These are phyloP conservation scores for Podospora pseudocomata DNA, from an alignment of 495 filamentous ascomycete species.

Conservation along the genomic window DNA sequence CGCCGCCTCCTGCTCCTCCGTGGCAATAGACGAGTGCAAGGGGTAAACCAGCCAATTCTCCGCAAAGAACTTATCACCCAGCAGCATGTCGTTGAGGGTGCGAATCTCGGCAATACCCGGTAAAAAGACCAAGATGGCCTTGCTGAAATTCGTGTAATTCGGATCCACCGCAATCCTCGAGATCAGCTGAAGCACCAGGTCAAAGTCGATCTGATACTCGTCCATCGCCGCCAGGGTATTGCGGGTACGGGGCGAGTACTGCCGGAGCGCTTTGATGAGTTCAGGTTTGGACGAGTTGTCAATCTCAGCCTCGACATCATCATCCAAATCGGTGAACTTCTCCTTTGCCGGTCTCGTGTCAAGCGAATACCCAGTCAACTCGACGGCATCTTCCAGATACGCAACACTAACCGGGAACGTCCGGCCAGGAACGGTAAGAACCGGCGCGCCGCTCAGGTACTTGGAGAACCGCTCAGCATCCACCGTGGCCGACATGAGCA, in stretches of 20 bases:
- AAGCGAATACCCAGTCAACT: slow-evolving; percentile 67
- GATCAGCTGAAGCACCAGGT: slow-evolving; percentile 72
- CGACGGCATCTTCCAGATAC: slow-evolving; percentile 88
- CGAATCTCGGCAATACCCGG: slow-evolving; percentile 93
- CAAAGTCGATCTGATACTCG: slow-evolving; percentile 82
- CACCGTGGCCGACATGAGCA: slow-evolving; percentile 95
- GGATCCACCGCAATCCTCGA: slow-evolving; percentile 65
- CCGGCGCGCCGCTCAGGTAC: slow-evolving; percentile 78
- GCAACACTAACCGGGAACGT: slow-evolving; percentile 87
- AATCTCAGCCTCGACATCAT: slow-evolving; percentile 52
- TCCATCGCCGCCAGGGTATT: slow-evolving; percentile 71
- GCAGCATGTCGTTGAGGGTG: slow-evolving; percentile 75
- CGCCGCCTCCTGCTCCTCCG: slow-evolving; percentile 89
- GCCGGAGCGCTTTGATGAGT: slow-evolving; percentile 52
- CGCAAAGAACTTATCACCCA: slow-evolving; percentile 66
- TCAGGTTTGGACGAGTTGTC: slow-evolving; percentile 47
- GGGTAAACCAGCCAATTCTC: slow-evolving; percentile 74
- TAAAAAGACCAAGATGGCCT: slow-evolving; percentile 88
- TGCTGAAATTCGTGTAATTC: slow-evolving; percentile 67
- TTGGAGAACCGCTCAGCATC: slow-evolving; percentile 86
- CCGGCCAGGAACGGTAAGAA: slow-evolving; percentile 83
- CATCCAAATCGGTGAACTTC: slow-evolving; percentile 50
- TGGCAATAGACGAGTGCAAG: slow-evolving; percentile 92
- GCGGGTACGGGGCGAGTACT: slow-evolving; percentile 70
- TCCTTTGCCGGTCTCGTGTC: slow-evolving; percentile 48